Percentiles rank a stretch among this genome's conserved stretches.
Conservation (phyloP, 176 grass and related monocot genomes). For the Melocanna baccifera region DNA sequence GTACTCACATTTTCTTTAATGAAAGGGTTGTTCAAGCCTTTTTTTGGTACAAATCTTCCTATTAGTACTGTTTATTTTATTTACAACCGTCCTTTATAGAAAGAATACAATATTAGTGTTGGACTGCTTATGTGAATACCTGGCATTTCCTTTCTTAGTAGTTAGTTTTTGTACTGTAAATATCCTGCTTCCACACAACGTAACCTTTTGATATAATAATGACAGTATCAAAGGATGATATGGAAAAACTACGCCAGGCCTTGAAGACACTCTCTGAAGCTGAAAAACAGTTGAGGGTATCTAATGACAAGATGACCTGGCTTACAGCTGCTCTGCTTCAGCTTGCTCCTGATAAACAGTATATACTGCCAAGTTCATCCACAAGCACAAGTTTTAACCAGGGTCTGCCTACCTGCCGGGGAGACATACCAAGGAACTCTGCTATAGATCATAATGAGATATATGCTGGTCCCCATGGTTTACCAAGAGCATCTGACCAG, state of each 20-base stretch:
- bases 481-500: constrained; percentile 20
- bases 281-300: constrained; percentile 97
- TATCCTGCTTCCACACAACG: constrained; percentile 15
- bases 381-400: constrained; percentile 50
- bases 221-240: constrained; percentile 88
- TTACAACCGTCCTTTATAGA: neutral
- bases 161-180: constrained; percentile 6
- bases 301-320: constrained; percentile 94
- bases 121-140: neutral
- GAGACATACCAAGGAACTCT: constrained; percentile 31
- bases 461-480: constrained; percentile 22
- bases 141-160: neutral
- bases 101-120: neutral
- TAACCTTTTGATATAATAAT: constrained; percentile 38
- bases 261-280: constrained; percentile 86
- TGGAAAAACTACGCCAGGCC: constrained; percentile 82
- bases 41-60: neutral
- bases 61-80: constrained; percentile 1
- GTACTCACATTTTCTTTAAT: neutral
- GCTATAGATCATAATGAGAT: constrained; percentile 22
- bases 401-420: constrained; percentile 18
- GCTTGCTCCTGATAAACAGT: constrained; percentile 89
- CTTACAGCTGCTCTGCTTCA: constrained; percentile 95
- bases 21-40: neutral
- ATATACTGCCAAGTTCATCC: constrained; percentile 70